Base-by-base conservation (phyloP, 176 grass and related monocot species). In the Cenchrus fungigraminus region DNA sequence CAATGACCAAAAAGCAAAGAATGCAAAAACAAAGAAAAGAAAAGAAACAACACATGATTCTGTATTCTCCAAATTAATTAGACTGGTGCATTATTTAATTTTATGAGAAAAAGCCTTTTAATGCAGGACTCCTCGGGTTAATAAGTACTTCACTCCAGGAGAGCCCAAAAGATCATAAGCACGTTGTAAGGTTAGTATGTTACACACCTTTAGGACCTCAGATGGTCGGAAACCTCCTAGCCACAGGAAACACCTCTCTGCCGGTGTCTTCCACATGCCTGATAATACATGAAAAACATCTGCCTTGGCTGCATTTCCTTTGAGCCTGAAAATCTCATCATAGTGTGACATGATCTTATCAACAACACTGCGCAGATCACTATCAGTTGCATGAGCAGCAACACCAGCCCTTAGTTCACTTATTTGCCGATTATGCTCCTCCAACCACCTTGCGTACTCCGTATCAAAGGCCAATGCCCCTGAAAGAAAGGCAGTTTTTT, bases 231-330 rank as follows among this genome's bases (percentile, higher is more conserved):
- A 99, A 54, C 94, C 97, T 52, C 97, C 97, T 37, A 99, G 79
- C 97, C 97, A 99, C 68, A 99, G 85, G 90, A 99, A 99, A 78
- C 97, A 96, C 67, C 97, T 94, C 84, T 99, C 97, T 10, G 97
- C 91, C 59, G 94, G 97, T 81, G 97, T 94, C 84, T 99, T 99
- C 97, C 97, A 99, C 97, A 99, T 99, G 70, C 97, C 97, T 16
- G 97, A 99, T 82, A 99, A 87, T 40, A 99, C 91, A 81, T 99
- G 94, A 84, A 99, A 96, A 64, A 99, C 97, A 79, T 99, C 97
- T 76, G 86, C 76, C 65, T 96, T 99, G 72, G 97, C 94, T 42
- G 93, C 97, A 66, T 91, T 79, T 57, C 93, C 91, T 84, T 99
- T 99, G 15, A 94, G 81, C 87, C 80, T 95, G 80, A 91, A 99